These are phyloP conservation scores for Colletotrichum sidae DNA, from an alignment of 2,329 filamentous ascomycete genomes.

Conservation along the genomic window DNA sequence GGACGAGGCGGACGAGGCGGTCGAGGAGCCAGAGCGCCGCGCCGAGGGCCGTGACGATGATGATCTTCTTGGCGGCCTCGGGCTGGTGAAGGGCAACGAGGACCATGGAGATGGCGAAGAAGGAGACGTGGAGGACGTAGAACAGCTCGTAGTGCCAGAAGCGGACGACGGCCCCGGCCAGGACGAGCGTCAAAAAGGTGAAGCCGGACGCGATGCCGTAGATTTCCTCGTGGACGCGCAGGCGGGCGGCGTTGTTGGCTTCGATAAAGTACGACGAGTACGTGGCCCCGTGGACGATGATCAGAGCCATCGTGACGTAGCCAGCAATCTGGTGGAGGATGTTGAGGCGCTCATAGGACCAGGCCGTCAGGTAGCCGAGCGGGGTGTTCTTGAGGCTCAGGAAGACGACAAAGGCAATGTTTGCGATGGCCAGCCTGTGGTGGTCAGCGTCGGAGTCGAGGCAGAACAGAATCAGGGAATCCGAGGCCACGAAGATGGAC, in stretches of 20 bases:
- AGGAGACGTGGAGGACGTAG: constrained; percentile 63
- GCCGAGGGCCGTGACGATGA: constrained; percentile 55
- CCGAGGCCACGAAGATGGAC: too few relatives aligned
- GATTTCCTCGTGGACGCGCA: constrained; percentile 54
- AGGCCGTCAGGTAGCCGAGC: constrained; percentile 62
- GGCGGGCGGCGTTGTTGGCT: constrained; percentile 42
- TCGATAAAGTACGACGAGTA: constrained; percentile 56
- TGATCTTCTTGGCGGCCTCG: constrained; percentile 52
- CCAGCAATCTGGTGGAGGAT: constrained; percentile 66
- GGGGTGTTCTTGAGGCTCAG: constrained; percentile 69
- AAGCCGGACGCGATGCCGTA: constrained; percentile 61
- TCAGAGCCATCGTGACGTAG: constrained; percentile 58
- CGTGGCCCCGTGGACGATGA: constrained; percentile 58
- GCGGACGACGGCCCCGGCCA: constrained; percentile 57
- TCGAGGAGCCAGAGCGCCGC: constrained; percentile 63
- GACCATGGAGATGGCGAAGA: constrained; percentile 61
- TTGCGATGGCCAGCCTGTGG: constrained; percentile 54
- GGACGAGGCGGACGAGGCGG: constrained; percentile 58
- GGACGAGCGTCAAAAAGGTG: constrained; percentile 56
- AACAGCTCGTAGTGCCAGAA: constrained; percentile 67
- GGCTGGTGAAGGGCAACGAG: constrained; percentile 65
- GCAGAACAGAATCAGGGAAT: too few relatives aligned
- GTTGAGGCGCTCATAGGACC: constrained; percentile 70
- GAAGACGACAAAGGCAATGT: constrained; percentile 64
- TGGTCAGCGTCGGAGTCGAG: too few relatives aligned